Conservation (phyloP, 148 eudicot species). For the Polygonum maritimum region DNA sequence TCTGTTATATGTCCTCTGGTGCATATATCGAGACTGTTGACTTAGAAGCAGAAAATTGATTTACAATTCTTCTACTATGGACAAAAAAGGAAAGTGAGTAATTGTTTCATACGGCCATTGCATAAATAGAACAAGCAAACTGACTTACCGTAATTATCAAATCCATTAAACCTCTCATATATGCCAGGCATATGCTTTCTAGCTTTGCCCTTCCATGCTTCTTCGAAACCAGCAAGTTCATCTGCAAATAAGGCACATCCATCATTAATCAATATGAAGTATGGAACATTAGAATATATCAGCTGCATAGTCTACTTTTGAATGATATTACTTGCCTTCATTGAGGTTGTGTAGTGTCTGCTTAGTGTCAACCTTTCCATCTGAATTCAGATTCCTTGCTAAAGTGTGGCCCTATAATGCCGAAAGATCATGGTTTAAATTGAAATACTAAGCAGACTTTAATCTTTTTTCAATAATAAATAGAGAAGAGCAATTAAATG, state of each 20-base stretch:
- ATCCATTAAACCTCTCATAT: slow-evolving; percentile 35
- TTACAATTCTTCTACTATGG: background rate
- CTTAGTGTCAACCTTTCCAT: slow-evolving; percentile 74
- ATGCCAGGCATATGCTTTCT: slow-evolving; percentile 56
- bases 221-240: slow-evolving; percentile 73
- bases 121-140: background rate
- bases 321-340: slow-evolving; percentile 57
- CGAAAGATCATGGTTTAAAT: background rate
- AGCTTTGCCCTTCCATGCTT: slow-evolving; percentile 78
- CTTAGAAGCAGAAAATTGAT: background rate
- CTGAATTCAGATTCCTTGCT: slow-evolving; percentile 71
- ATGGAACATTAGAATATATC: background rate
- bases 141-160: slow-evolving; percentile 17
- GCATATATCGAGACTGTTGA: background rate
- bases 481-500: background rate
- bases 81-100: background rate
- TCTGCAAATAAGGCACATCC: slow-evolving; percentile 26
- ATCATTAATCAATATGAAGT: background rate
- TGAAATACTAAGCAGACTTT: background rate
- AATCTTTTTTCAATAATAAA: background rate
- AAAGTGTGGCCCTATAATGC: slow-evolving; percentile 68
- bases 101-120: background rate
- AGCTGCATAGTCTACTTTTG: background rate
- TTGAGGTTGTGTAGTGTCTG: slow-evolving; percentile 74
- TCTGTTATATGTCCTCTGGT: background rate